Percentiles rank a stretch among this genome's conserved stretches.
Evolutionary conservation across 192 early-diverging fungal genomes (phyloP).

Genomic region (Umbelopsis sp.): DNA sequence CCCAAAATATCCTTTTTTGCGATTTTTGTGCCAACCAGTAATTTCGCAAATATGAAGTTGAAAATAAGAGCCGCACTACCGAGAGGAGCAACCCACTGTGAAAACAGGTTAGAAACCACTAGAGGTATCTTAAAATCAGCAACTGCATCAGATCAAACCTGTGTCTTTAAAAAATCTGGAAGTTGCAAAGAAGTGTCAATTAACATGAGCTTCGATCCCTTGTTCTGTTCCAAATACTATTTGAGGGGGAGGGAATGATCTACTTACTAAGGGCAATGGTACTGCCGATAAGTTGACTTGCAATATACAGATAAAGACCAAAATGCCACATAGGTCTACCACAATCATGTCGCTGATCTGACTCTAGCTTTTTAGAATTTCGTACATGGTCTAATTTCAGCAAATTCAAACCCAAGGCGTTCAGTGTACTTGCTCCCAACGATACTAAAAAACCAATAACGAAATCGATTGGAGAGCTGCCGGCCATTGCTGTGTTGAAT

Average conservation of each 20-base stretch:
- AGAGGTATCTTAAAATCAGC: too few relatives aligned
- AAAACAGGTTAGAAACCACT: neutral
- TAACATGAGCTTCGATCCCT: neutral
- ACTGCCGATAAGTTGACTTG: conserved; percentile 55
- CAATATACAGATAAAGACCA: conserved; percentile 58
- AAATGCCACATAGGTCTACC: conserved; percentile 62
- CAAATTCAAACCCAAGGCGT: conserved; percentile 59
- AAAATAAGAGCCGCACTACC: conserved; percentile 60
- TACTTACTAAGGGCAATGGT: conserved; percentile 62
- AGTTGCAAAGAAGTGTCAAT: neutral
- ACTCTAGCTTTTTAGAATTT: conserved; percentile 38
- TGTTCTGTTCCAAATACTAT: conserved; percentile 2
- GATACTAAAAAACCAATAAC: conserved; percentile 50
- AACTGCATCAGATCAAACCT: conserved; percentile 26
- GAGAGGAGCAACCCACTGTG: conserved; percentile 58
- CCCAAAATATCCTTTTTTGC: conserved; percentile 54
- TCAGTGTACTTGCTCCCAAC: conserved; percentile 46
- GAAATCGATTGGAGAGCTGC: conserved; percentile 36
- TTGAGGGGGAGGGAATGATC: neutral
- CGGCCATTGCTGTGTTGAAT: conserved; percentile 19
- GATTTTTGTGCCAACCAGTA: conserved; percentile 59
- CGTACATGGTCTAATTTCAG: conserved; percentile 61
- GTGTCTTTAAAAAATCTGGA: conserved; percentile 62
- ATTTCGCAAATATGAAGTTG: conserved; percentile 64
- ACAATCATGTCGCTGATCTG: conserved; percentile 55